phyloP scores from a whole-genome alignment of 2,329 filamentous ascomycete genomes.

The Aspergillus melleus region DNA sequence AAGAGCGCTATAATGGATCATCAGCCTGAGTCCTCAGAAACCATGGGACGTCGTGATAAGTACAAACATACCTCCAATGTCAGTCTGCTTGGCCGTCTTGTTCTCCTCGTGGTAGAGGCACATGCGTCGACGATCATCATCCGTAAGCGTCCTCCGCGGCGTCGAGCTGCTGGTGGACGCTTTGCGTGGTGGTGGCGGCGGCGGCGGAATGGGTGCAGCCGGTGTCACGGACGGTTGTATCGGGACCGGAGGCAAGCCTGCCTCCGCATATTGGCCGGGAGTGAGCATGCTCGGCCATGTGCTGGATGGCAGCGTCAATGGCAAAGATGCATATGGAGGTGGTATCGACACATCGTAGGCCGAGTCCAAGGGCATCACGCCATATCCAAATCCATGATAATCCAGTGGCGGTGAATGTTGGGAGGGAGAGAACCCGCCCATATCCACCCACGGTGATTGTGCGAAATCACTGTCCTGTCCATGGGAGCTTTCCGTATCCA shows the following conservation, averaged over 20 bases:
- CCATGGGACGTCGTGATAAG: background rate
- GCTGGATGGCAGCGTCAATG: conserved; percentile 69
- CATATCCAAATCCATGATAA: conserved; percentile 65
- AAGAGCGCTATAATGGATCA: conserved; percentile 65
- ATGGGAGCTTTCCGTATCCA: conserved; percentile 48
- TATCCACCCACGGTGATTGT: conserved; percentile 47
- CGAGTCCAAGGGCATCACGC: conserved; percentile 60
- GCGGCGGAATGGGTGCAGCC: conserved; percentile 42
- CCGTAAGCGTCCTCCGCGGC: conserved; percentile 83
- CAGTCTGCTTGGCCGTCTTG: conserved; percentile 87
- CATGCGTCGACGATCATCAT: conserved; percentile 88
- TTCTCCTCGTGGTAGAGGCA: conserved; percentile 91
- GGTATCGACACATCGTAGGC: conserved; percentile 57
- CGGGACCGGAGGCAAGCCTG: conserved; percentile 59
- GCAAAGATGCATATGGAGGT: conserved; percentile 59
- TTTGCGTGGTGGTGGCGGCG: conserved; percentile 28
- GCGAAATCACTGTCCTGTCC: conserved; percentile 46
- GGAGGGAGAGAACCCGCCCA: conserved; percentile 45
- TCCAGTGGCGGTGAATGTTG: conserved; percentile 73
- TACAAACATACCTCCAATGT: conserved; percentile 74
- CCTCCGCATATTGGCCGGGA: conserved; percentile 63
- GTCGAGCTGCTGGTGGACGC: conserved; percentile 54
- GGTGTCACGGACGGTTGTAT: conserved; percentile 56
- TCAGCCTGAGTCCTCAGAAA: conserved; percentile 18
- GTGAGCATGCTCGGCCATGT: conserved; percentile 80